Conservation (phyloP, 805 yeast species). For the Pichia kluyveri region DNA sequence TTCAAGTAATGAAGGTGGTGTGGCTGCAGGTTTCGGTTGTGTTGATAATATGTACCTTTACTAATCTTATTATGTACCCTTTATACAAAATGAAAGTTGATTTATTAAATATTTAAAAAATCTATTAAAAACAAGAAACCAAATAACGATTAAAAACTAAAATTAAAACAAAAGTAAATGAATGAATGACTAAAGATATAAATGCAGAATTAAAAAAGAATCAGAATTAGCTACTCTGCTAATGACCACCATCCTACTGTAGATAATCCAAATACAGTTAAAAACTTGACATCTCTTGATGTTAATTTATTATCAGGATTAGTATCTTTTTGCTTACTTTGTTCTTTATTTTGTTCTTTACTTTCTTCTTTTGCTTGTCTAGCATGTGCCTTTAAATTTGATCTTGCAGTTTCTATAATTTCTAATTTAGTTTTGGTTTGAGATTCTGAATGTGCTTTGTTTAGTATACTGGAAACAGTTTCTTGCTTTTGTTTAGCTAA, state of each 20-base stretch:
- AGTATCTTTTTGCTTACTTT: slow-evolving; percentile 2
- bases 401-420: slow-evolving; percentile 8
- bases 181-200: too few relatives aligned
- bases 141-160: neutral
- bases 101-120: neutral
- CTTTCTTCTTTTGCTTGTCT: neutral
- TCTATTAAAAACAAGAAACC: neutral
- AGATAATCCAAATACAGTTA: slow-evolving; percentile 19
- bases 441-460: neutral
- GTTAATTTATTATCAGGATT: slow-evolving; percentile 2
- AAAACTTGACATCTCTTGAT: slow-evolving; percentile 16
- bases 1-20: slow-evolving; percentile 93
- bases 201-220: too few relatives aligned
- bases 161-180: neutral
- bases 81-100: neutral
- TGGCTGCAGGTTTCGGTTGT: slow-evolving; percentile 98
- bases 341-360: neutral
- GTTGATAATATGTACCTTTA: slow-evolving; percentile 73
- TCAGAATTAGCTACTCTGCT: slow-evolving; percentile 6
- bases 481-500: neutral
- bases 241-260: slow-evolving; percentile 28
- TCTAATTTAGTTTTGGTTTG: slow-evolving; percentile 5
- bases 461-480: neutral
- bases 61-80: slow-evolving; percentile 9
- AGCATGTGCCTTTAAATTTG: slow-evolving; percentile 3